Evolutionary conservation across 2,329 filamentous ascomycete species (phyloP), one percentile per base, ranked within the genome.

Genomic region (Penicillium frequentans): DNA sequence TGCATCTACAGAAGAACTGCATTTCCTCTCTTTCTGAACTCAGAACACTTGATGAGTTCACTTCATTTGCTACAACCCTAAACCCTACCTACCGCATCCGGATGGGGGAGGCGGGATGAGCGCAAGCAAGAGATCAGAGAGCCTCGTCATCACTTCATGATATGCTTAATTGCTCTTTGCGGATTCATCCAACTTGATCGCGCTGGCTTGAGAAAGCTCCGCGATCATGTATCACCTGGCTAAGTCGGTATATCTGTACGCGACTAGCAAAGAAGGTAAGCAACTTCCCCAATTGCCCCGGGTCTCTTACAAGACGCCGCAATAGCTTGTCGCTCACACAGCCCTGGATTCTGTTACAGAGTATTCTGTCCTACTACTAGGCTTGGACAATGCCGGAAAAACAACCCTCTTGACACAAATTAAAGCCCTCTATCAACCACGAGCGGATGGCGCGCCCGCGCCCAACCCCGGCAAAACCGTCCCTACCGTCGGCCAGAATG

Each of bases 331-430:
- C 13, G 27, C 29, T 31, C 24, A 27, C 23, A n/a, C 14, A 46
- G 31, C 5, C 5, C 13, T 21, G 27, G 16, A 4, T n/a, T 24
- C 10, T 19, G 23, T 2, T 37, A 35, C 70, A 95, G 93, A 98
- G 81, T 98, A 97, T 82, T 97, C 93, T 23, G 91, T 97, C 70
- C 91, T 98, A 71, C 89, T 98, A 65, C 90, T 98, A 68, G 95
- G 95, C 62, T 90, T 98, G 71, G 95, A 98, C 82, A 98, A 98
- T 74, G 95, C 95, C 59, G 95, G 95, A 76, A 98, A 98, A 82
- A 98, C 95, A 42, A 98, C 95, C 26, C 93, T 98, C 72, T 92
- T 97, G 77, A 91, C 96, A 73, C 93, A 97, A 76, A 91, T 98
- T 76, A 97, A 96, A 79, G 86, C 91, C 54, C 84, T 96, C 71